phyloP scores from a whole-genome alignment of 345 rosid genomes.

The Hevea brasiliensis region DNA sequence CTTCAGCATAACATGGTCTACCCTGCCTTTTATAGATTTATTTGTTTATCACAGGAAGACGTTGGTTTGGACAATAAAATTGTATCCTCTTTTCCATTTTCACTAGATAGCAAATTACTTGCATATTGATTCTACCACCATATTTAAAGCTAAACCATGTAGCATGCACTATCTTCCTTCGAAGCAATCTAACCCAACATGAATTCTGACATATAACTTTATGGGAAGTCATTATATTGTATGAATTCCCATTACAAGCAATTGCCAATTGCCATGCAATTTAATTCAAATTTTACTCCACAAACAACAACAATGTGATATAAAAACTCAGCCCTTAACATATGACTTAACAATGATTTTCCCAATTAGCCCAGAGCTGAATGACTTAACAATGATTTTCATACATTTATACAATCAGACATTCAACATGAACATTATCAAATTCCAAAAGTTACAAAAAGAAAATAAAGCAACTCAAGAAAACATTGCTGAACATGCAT shows the following conservation, averaged over 20 bases:
- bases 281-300: background rate
- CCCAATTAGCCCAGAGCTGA: background rate
- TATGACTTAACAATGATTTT: background rate
- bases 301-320: background rate
- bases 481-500: background rate
- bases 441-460: background rate
- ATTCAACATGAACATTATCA: background rate
- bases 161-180: background rate
- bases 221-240: background rate
- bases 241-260: too few species aligned
- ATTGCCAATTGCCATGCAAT: background rate
- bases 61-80: too few species aligned
- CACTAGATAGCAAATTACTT: too few species aligned
- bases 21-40: background rate
- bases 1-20: background rate
- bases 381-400: background rate
- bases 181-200: conserved; percentile 1
- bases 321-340: background rate
- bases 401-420: background rate
- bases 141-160: too few species aligned
- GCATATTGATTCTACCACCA: too few species aligned
- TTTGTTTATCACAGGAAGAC: background rate
- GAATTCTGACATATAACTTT: background rate
- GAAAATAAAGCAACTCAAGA: background rate
- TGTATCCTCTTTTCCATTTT: too few species aligned